Conservation (phyloP, 73 alveolate genomes). For the Tetrahymena elliotti region DNA sequence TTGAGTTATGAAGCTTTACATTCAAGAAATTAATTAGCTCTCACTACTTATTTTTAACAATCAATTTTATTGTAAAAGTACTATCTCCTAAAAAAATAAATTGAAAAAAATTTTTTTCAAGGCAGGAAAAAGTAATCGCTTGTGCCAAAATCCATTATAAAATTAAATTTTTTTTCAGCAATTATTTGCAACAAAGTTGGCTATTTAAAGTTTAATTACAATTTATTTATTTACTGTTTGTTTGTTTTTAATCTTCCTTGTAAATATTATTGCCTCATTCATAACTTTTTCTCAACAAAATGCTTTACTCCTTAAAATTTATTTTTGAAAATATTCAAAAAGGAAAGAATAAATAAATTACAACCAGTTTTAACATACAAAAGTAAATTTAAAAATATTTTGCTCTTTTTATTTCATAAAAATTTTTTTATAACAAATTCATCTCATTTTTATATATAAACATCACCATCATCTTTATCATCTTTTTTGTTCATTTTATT, state of each 20-base stretch:
- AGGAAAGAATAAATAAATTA: no score
- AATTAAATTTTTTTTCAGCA: no score
- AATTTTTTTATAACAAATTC: no score
- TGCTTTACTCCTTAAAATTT: not conserved
- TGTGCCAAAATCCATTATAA: not conserved
- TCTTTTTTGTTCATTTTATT: no score
- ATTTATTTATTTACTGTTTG: no score
- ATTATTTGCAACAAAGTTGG: not conserved
- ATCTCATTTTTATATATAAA: no score
- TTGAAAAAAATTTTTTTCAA: no score
- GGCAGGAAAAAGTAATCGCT: not conserved
- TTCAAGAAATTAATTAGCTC: not conserved
- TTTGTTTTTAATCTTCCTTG: not conserved
- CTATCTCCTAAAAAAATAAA: not conserved
- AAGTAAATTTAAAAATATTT: no score
- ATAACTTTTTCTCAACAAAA: no score
- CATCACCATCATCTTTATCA: no score
- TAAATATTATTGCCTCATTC: not conserved
- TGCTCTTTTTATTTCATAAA: no score
- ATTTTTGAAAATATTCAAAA: no score
- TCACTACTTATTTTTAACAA: not conserved
- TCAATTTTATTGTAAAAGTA: not conserved
- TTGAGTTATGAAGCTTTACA: not conserved
- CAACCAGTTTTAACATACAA: not conserved
- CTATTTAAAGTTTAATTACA: not conserved